Evolutionary conservation across 768 basidiomycete genomes (phyloP), one percentile per base, ranked within the genome.

Genomic region (Rhodocollybia butyracea): DNA sequence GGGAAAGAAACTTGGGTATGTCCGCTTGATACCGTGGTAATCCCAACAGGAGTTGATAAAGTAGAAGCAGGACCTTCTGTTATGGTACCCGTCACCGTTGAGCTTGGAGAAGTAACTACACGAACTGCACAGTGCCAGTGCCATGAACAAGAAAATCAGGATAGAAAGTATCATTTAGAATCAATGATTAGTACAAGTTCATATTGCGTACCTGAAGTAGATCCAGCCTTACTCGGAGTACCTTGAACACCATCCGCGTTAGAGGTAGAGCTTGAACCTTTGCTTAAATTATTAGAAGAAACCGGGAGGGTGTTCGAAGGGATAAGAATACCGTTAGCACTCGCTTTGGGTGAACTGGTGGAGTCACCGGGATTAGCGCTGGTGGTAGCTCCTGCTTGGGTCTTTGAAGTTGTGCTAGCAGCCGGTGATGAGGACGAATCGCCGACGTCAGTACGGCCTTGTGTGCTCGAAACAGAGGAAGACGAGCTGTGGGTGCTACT

Each of bases 41-140:
- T 65, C 19, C 75, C 66, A 21, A 76, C 68, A 10, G 77, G 73
- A n/a, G 63, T 70, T 2, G 76, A 65, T 17, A 79, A 74, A 17
- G 79, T 81, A 13, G 77, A 74, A 30, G 72, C 71, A 1, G 75
- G 70, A 22, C 65, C 60, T 48, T 73, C 73, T 2, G 70, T 76
- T 40, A 74, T 66, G 3, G 77, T 79, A 59, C 73, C 73, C 12
- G 76, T 76, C 22, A 61, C 61, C 12, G 70, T 70, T 24, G 64
- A 55, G 22, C 54, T 51, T 29, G 67, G 58, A 30, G 67, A 46
- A 61, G 65, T 17, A n/a, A n/a, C n/a, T n/a, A n/a, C n/a, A n/a
- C n/a, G n/a, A n/a, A n/a, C n/a, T n/a, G n/a, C 3, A 46, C 43
- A 32, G 19, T 31, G 19, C 3, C 22, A 6, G 34, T 17, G 46